Conservation (phyloP, 1,284 basidiomycete species). For the Ustilago xerochloae region DNA sequence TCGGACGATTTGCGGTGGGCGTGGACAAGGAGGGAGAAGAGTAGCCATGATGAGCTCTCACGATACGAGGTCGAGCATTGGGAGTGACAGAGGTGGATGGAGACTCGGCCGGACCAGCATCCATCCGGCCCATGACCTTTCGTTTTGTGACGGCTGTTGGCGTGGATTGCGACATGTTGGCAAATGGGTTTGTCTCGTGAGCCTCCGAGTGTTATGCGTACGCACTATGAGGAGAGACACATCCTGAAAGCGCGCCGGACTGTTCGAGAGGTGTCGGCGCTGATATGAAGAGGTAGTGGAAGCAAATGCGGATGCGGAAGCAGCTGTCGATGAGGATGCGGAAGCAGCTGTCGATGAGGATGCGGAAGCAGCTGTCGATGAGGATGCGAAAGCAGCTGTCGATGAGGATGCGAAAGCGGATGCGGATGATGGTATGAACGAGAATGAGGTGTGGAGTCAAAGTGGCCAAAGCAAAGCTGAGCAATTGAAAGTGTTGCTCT, state of each 20-base stretch:
- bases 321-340: no score
- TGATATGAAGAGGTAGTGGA: background rate
- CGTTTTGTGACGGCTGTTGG: constrained; percentile 37
- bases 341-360: no score
- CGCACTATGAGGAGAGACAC: background rate
- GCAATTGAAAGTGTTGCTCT: no score
- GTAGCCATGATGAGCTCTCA: constrained; percentile 39
- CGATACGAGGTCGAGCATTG: constrained; percentile 33
- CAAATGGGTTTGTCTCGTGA: background rate
- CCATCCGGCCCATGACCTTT: constrained; percentile 51
- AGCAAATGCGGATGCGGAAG: no score
- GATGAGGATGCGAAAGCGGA: no score
- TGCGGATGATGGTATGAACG: no score
- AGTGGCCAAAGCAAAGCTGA: no score
- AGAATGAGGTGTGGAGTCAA: no score
- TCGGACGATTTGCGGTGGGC: constrained; percentile 14
- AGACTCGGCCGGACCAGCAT: constrained; percentile 27
- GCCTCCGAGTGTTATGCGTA: no score
- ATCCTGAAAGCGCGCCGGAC: background rate
- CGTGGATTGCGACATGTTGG: constrained; percentile 40
- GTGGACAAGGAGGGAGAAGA: constrained; percentile 39
- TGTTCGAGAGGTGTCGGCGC: background rate
- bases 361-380: no score
- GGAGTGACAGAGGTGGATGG: constrained; percentile 34
- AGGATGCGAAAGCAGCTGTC: no score